phyloP scores from a whole-genome alignment of 345 rosid species.

The Citrus cavaleriei region DNA sequence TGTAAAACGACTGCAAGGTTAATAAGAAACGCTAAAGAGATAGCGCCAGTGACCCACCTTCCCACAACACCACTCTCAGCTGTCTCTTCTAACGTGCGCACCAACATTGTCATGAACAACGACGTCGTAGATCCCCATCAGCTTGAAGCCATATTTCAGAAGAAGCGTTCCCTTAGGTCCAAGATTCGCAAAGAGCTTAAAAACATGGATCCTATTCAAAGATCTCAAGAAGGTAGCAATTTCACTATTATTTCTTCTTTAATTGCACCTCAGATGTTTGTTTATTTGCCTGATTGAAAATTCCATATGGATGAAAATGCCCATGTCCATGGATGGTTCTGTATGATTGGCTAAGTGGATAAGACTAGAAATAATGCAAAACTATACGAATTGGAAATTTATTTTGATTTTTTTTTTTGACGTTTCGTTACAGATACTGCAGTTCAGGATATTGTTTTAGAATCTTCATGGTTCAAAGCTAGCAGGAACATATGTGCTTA shows the following conservation, averaged over 20 bases:
- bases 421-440: constrained; percentile 10
- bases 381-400: background rate
- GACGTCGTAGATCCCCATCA: constrained; percentile 2
- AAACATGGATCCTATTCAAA: constrained; percentile 16
- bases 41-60: background rate
- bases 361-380: background rate
- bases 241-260: background rate
- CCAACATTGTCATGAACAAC: background rate
- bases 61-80: background rate
- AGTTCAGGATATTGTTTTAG: constrained; percentile 17
- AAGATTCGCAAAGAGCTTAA: constrained; percentile 12
- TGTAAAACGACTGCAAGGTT: background rate
- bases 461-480: constrained; percentile 23
- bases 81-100: background rate
- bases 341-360: background rate
- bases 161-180: constrained; percentile 8
- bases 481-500: constrained; percentile 25
- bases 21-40: background rate
- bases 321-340: background rate
- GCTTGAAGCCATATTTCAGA: constrained; percentile 10
- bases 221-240: background rate
- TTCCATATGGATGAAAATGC: background rate
- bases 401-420: background rate
- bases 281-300: constrained; percentile 5
- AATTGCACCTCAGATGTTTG: constrained; percentile 2